Conservation (phyloP, 495 filamentous ascomycete species). For the Pyronema omphalodes region DNA sequence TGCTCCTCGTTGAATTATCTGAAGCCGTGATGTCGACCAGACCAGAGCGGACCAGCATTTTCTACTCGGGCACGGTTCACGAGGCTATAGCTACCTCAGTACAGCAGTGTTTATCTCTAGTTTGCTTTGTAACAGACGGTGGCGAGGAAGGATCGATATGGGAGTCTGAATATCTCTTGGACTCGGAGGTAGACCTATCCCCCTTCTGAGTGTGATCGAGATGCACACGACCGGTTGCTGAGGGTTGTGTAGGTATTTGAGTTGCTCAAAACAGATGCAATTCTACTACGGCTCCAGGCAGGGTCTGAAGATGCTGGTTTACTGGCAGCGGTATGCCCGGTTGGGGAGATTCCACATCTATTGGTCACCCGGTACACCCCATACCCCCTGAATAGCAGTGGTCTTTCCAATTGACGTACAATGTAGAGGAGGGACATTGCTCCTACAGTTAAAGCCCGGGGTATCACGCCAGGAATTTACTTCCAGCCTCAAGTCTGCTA, state of each 20-base stretch:
- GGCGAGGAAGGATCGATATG: slow-evolving; percentile 46
- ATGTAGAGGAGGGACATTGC: slow-evolving; percentile 17
- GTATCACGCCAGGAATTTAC: slow-evolving; percentile 18
- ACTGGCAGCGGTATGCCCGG: slow-evolving; percentile 59
- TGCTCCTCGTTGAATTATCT: not conserved
- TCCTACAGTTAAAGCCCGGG: slow-evolving; percentile 21
- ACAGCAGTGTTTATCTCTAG: slow-evolving; percentile 42
- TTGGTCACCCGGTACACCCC: slow-evolving; percentile 30
- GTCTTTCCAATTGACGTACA: not conserved
- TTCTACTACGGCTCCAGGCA: slow-evolving; percentile 48
- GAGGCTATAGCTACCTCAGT: slow-evolving; percentile 61
- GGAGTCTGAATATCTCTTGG: slow-evolving; percentile 55
- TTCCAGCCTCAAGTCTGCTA: slow-evolving; percentile 6
- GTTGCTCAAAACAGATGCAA: slow-evolving; percentile 37
- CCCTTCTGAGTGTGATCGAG: not conserved
- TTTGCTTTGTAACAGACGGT: slow-evolving; percentile 57
- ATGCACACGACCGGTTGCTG: not conserved
- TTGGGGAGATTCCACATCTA: slow-evolving; percentile 52
- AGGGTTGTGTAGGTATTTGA: slow-evolving; percentile 25
- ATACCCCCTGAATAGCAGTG: not conserved
- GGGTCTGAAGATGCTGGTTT: slow-evolving; percentile 64
- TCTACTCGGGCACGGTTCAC: slow-evolving; percentile 61
- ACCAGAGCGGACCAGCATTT: slow-evolving; percentile 33
- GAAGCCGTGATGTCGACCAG: not conserved
- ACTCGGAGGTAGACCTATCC: slow-evolving; percentile 33